Evolutionary conservation across 352 stramenopile genomes (phyloP), one percentile per base, ranked within the genome.

Genomic region (Pythium monospermum): DNA sequence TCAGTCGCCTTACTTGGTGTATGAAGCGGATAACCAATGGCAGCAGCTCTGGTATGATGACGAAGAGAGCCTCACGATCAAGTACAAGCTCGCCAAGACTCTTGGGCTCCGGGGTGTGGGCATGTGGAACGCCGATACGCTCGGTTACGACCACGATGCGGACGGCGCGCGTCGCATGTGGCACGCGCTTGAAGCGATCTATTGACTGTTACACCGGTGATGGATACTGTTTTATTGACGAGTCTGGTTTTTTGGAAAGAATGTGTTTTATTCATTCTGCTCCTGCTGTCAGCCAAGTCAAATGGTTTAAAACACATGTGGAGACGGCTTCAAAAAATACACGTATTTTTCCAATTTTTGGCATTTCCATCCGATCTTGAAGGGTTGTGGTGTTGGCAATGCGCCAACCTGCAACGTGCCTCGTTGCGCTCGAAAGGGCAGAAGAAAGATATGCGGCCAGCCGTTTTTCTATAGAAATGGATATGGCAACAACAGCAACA

Each of bases 41-140:
- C 59, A 52, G 13, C 78, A 90, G 57, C 69, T 89, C 45, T 93
- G 79, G 79, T 93, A 76, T 42, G 83, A 93, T 60, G 74, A 89
- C 56, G 64, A 65, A 22, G 44, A 54, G 45, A 91, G 79, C 37
- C 64, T 93, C 11, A 26, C 13, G 18, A 43, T 55, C 39, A 93
- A 93, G 63, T 83, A 80, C 49, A 39, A 48, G 3, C 60, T 93
- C 32, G 77, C 80, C 15, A 53, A 48, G 2, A 48, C 72, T 18
- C 53, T 84, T 4, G 64, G 58, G 1, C 66, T 93, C 19, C 69
- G 73, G 7, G 83, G 83, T 15, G 69, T 78, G 8, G 83, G 79
- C 53, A 91, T 93, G 83, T 93, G 83, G 83, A 83, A 93, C 52
- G 76, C 74, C 30, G 80, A 91, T 53, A 69, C 76, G 26, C 59